Percentiles rank a stretch among this genome's conserved stretches.
Evolutionary conservation across 2,329 filamentous ascomycete species (phyloP).

Genomic region (Xylaria sp.): DNA sequence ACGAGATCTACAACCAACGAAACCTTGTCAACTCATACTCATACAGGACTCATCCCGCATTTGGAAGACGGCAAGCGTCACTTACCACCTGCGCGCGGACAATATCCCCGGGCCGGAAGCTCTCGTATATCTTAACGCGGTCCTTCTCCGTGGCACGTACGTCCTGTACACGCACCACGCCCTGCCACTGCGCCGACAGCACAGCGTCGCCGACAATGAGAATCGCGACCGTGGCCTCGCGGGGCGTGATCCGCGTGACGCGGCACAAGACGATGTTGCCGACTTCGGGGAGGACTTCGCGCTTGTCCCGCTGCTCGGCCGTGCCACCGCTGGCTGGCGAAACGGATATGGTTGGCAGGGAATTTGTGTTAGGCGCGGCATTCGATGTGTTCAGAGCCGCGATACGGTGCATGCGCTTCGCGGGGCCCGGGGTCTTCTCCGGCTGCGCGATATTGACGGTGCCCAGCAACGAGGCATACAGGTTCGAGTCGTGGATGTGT

Average conservation of each 20-base stretch:
- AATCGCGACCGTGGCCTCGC: conserved; percentile 85
- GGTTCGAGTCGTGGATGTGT: conserved; percentile 74
- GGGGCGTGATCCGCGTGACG: conserved; percentile 82
- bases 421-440: conserved; percentile 48
- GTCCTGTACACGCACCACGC: conserved; percentile 85
- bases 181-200: conserved; percentile 81
- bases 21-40: conserved; percentile 7
- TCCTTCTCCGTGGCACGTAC: conserved; percentile 96
- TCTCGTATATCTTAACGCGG: conserved; percentile 87
- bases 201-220: conserved; percentile 78
- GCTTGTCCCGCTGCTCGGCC: conserved; percentile 48
- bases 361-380: conserved; percentile 40
- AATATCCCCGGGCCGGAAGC: conserved; percentile 91
- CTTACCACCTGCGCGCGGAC: conserved; percentile 82
- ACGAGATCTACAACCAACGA: conserved; percentile 65
- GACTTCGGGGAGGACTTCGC: conserved; percentile 81
- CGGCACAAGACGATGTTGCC: conserved; percentile 80
- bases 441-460: conserved; percentile 62
- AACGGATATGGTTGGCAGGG: conserved; percentile 62
- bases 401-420: conserved; percentile 65
- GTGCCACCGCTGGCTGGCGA: conserved; percentile 46
- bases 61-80: conserved; percentile 23
- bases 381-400: conserved; percentile 19
- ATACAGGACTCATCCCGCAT: neutral
- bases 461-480: conserved; percentile 85